phyloP scores from a whole-genome alignment of 495 filamentous ascomycete genomes.

The Aspergillus avenaceus region DNA sequence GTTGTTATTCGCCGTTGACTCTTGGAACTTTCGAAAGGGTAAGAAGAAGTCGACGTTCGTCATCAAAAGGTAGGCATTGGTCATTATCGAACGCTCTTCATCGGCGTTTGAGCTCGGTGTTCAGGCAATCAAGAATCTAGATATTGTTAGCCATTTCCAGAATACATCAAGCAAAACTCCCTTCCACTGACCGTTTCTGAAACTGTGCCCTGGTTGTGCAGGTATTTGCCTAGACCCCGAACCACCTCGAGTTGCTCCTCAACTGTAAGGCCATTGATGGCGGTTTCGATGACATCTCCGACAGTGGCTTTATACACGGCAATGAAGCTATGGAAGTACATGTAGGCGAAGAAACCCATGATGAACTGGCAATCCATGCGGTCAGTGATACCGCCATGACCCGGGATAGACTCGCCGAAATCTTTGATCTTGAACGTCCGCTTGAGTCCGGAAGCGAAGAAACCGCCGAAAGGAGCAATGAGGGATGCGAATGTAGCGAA shows the following conservation, averaged over 20 bases:
- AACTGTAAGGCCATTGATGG: constrained; percentile 73
- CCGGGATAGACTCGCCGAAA: constrained; percentile 96
- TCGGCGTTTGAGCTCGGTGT: constrained; percentile 38
- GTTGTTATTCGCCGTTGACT: too few relatives aligned
- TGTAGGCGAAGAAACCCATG: constrained; percentile 97
- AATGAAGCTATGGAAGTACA: constrained; percentile 98
- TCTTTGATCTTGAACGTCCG: constrained; percentile 99
- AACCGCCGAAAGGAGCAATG: constrained; percentile 97
- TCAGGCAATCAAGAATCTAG: constrained; percentile 41
- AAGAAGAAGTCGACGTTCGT: background rate
- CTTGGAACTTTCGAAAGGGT: constrained; percentile 3
- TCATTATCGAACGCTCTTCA: constrained; percentile 21
- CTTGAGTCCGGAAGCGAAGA: constrained; percentile 97
- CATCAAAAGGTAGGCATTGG: constrained; percentile 13
- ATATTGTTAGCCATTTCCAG: background rate
- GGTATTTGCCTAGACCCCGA: constrained; percentile 74
- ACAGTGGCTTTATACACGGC: constrained; percentile 76
- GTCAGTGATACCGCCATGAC: constrained; percentile 97
- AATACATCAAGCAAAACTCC: background rate
- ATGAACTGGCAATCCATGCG: constrained; percentile 99
- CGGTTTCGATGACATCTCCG: constrained; percentile 81
- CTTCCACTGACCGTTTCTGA: constrained; percentile 52
- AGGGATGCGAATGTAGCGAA: constrained; percentile 94
- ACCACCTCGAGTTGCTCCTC: constrained; percentile 91
- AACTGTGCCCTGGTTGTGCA: constrained; percentile 78